Conservation (phyloP, 108 stramenopile species). For the Seminavis robusta region DNA sequence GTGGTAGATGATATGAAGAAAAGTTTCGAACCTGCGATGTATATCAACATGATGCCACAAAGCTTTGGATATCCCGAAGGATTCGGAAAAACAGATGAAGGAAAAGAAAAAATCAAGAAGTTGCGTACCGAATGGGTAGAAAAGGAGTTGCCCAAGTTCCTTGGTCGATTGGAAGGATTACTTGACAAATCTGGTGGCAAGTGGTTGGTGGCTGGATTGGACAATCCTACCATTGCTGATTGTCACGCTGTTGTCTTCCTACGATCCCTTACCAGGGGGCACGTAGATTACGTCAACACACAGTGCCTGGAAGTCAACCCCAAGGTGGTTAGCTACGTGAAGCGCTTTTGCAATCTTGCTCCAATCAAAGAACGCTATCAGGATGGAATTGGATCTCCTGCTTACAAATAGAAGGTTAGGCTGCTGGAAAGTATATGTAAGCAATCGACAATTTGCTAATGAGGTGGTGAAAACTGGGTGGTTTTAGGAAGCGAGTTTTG, state of each 20-base stretch:
- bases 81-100: conserved; percentile 42
- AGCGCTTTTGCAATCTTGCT: conserved; percentile 31
- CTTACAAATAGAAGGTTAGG: no score
- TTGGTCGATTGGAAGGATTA: conserved; percentile 21
- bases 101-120: conserved; percentile 41
- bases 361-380: conserved; percentile 31
- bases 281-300: conserved; percentile 58
- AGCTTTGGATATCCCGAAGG: conserved; percentile 49
- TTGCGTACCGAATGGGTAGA: conserved; percentile 43
- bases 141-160: conserved; percentile 47
- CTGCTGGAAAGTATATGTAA: no score
- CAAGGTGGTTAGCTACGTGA: conserved; percentile 32
- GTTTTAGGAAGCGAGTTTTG: no score
- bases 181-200: conserved; percentile 21
- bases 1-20: conserved; percentile 54
- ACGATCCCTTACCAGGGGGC: conserved; percentile 36
- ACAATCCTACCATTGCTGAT: conserved; percentile 69
- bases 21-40: conserved; percentile 38
- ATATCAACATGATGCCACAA: conserved; percentile 49
- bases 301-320: conserved; percentile 45
- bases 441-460: no score
- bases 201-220: conserved; percentile 27
- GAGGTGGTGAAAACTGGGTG: no score
- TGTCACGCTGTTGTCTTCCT: conserved; percentile 38
- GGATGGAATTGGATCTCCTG: no score